Evolutionary conservation across 225 moss, liverwort and hornwort genomes (phyloP).

Genomic region (Lunularia cruciata): DNA sequence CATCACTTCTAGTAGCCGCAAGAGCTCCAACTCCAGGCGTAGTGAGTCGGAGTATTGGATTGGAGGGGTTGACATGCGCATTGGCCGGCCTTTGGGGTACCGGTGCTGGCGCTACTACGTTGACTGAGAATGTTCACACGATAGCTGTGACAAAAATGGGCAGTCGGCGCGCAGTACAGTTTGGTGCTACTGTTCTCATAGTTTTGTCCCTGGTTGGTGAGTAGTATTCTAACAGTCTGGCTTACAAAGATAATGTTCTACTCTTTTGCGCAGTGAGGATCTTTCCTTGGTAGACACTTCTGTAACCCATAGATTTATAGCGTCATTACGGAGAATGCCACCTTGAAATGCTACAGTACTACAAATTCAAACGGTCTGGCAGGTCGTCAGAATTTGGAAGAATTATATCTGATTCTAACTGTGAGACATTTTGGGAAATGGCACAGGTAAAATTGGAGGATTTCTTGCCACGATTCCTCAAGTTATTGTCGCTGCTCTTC

Average conservation of each 20-base stretch:
- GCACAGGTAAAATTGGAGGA: conserved; percentile 71
- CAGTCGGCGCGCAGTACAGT: conserved; percentile 73
- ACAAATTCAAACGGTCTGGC: too few species aligned
- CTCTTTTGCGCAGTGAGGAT: too few species aligned
- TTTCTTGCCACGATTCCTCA: conserved; percentile 78
- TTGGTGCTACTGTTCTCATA: conserved; percentile 72
- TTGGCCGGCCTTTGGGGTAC: conserved; percentile 85
- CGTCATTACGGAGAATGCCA: too few species aligned
- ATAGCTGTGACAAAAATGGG: conserved; percentile 95
- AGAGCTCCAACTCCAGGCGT: conserved; percentile 91
- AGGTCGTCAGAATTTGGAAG: too few species aligned
- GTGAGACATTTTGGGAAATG: neutral
- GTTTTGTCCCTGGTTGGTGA: conserved; percentile 67
- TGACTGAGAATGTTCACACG: conserved; percentile 90
- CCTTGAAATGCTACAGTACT: too few species aligned
- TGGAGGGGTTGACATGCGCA: conserved; percentile 80
- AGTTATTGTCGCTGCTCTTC: conserved; percentile 76
- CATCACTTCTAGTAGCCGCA: conserved; percentile 82
- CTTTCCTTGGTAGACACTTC: too few species aligned
- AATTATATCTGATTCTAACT: neutral
- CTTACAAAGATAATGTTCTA: too few species aligned
- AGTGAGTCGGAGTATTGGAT: conserved; percentile 73
- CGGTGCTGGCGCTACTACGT: conserved; percentile 73
- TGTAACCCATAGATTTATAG: too few species aligned
- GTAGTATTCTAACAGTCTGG: neutral